A percentile compares a stretch with the other conserved stretches of the same genome.
phyloP scores from a whole-genome alignment of 495 filamentous ascomycete species.

The Peziza echinospora region DNA sequence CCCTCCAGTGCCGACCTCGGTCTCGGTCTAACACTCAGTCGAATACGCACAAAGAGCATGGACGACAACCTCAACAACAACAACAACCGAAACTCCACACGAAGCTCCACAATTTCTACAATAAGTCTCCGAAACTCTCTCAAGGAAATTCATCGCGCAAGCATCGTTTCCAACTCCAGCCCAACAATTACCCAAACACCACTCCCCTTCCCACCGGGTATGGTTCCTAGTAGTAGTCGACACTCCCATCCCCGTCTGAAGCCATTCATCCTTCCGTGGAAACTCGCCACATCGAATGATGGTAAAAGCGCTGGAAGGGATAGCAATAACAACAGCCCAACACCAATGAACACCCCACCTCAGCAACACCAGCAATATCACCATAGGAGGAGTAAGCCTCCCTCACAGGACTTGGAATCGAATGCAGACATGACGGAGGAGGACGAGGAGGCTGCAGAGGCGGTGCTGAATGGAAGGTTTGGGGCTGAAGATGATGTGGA shows the following conservation, averaged over 20 bases:
- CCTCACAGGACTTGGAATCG: background rate
- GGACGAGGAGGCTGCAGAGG: background rate
- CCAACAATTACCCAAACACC: background rate
- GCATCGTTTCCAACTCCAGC: background rate
- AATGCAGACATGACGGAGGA: background rate
- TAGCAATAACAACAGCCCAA: background rate
- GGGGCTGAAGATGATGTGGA: too few relatives aligned
- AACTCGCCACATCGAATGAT: background rate
- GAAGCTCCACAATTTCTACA: constrained; percentile 4
- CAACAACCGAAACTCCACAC: constrained; percentile 2
- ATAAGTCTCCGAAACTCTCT: constrained; percentile 3
- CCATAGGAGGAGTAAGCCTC: background rate
- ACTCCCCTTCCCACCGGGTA: background rate
- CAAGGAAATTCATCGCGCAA: background rate
- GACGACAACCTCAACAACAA: background rate
- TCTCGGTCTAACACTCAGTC: background rate
- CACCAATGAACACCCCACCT: background rate
- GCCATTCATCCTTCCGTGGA: background rate
- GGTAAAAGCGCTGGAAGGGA: too few relatives aligned
- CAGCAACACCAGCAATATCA: background rate
- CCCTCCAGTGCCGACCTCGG: background rate
- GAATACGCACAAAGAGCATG: background rate
- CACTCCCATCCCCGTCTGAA: background rate
- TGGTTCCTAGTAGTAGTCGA: background rate
- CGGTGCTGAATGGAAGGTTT: background rate